These are phyloP conservation scores for Lodderomyces margitis DNA, from an alignment of 1,139 yeast genomes.

Conservation along the genomic window DNA sequence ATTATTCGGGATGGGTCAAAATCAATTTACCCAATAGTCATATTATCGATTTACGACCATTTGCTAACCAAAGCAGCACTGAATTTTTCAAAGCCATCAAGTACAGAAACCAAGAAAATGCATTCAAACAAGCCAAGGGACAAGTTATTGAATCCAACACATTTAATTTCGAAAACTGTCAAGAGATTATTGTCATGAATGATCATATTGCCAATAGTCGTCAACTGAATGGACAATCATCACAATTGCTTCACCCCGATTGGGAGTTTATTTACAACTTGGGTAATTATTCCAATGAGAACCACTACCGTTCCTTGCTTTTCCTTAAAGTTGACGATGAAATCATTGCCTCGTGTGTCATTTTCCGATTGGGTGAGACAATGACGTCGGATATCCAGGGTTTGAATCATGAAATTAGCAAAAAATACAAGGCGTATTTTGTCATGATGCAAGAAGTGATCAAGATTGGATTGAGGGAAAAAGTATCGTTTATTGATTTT, in stretches of 20 bases:
- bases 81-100: constrained; percentile 41
- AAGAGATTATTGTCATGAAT: constrained; percentile 32
- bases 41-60: constrained; percentile 40
- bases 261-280: constrained; percentile 28
- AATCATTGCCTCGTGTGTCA: constrained; percentile 40
- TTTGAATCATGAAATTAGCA: constrained; percentile 37
- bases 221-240: constrained; percentile 33
- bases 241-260: constrained; percentile 36
- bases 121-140: constrained; percentile 36
- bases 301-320: constrained; percentile 29
- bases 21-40: constrained; percentile 39
- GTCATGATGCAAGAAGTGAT: constrained; percentile 50
- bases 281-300: constrained; percentile 24
- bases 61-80: constrained; percentile 24
- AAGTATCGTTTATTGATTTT: constrained; percentile 40
- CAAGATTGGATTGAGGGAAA: constrained; percentile 37
- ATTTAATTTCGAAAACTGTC: constrained; percentile 29
- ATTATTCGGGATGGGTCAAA: constrained; percentile 40
- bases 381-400: constrained; percentile 47
- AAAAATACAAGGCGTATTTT: constrained; percentile 42
- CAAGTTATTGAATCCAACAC: constrained; percentile 23
- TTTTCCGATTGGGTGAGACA: constrained; percentile 43
- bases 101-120: constrained; percentile 36
- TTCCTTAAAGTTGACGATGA: constrained; percentile 36
- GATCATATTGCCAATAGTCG: constrained; percentile 37